A percentile compares a stretch with the other conserved stretches of the same genome.
Conservation (phyloP, 257 asterid species). For the Scutellaria baicalensis region DNA sequence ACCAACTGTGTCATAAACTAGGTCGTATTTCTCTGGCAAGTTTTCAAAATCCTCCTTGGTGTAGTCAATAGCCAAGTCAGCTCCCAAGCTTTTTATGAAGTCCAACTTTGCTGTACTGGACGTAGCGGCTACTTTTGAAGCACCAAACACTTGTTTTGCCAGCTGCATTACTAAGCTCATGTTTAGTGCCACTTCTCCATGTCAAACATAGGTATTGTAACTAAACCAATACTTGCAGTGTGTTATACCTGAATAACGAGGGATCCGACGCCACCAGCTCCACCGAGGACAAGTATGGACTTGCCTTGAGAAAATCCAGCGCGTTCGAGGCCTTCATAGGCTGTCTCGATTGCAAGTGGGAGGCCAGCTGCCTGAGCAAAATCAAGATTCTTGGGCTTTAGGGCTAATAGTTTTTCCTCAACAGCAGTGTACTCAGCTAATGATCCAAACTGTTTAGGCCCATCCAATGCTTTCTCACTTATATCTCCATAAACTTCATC, state of each 20-base stretch:
- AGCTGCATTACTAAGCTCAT: slow-evolving; percentile 33
- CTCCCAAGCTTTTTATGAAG: slow-evolving; percentile 68
- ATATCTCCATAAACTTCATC: slow-evolving; percentile 88
- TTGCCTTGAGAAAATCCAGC: slow-evolving; percentile 65
- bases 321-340: slow-evolving; percentile 78
- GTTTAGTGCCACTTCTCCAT: background rate
- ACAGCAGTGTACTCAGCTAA: slow-evolving; percentile 82
- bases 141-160: slow-evolving; percentile 85
- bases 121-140: slow-evolving; percentile 83
- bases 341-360: slow-evolving; percentile 88
- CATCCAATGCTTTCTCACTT: slow-evolving; percentile 69
- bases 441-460: slow-evolving; percentile 75
- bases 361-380: slow-evolving; percentile 74
- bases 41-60: slow-evolving; percentile 75
- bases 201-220: background rate
- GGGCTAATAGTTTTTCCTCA: slow-evolving; percentile 79
- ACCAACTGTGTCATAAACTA: slow-evolving; percentile 87
- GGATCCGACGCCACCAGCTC: slow-evolving; percentile 97
- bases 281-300: slow-evolving; percentile 92
- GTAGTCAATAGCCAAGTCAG: slow-evolving; percentile 79
- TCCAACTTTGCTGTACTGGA: slow-evolving; percentile 67
- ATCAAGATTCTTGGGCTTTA: slow-evolving; percentile 67
- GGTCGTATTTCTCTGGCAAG: slow-evolving; percentile 63
- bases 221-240: background rate
- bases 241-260: slow-evolving; percentile 67